Conservation (phyloP, 768 basidiomycete genomes). For the Leccinum imitatum region DNA sequence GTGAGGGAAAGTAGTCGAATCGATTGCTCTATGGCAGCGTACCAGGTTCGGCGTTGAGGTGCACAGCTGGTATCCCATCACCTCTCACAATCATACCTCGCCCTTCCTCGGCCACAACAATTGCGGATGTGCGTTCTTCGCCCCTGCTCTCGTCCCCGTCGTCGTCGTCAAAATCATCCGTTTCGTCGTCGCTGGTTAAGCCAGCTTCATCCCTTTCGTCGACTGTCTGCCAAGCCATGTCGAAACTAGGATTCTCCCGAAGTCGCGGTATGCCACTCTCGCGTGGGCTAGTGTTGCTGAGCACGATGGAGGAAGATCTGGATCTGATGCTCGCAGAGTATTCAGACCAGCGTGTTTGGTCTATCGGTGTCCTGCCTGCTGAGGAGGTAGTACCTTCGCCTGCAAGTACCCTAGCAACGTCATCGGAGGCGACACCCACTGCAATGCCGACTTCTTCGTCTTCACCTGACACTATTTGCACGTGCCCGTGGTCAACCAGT, state of each 20-base stretch:
- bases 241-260: constrained; percentile 70
- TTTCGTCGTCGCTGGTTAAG: constrained; percentile 53
- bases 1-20: not conserved
- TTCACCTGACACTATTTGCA: constrained; percentile 61
- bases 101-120: constrained; percentile 81
- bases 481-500: constrained; percentile 59
- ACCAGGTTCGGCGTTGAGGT: constrained; percentile 76
- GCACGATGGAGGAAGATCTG: constrained; percentile 65
- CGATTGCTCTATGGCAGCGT: constrained; percentile 23
- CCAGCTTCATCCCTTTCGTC: constrained; percentile 70
- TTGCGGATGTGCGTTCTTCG: constrained; percentile 74
- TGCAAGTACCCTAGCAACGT: constrained; percentile 58
- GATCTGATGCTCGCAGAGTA: constrained; percentile 65
- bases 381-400: constrained; percentile 49
- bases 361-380: constrained; percentile 52
- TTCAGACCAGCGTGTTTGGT: constrained; percentile 75
- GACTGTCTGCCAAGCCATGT: constrained; percentile 70
- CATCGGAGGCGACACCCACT: constrained; percentile 65
- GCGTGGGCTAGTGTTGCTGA: constrained; percentile 40
- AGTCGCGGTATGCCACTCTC: constrained; percentile 46
- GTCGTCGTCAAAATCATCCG: constrained; percentile 50
- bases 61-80: constrained; percentile 55
- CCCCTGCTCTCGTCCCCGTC: constrained; percentile 50
- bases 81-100: constrained; percentile 80
- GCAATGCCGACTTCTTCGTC: constrained; percentile 54